phyloP scores from a whole-genome alignment of 1,284 basidiomycete genomes.

The Apiotrichum domesticum region DNA sequence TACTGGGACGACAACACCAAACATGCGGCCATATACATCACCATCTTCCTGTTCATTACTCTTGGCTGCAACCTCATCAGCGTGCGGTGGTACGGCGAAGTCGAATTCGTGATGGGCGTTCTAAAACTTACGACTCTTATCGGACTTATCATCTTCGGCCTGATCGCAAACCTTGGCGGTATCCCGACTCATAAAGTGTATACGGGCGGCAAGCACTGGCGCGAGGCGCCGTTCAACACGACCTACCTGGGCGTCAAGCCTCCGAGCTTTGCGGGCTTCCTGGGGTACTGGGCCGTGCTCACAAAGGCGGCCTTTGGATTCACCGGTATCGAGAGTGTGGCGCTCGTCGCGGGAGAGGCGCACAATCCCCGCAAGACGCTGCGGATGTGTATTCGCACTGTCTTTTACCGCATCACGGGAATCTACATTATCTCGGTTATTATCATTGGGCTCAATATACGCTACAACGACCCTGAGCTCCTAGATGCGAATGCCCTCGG shows the following conservation, averaged over 20 bases:
- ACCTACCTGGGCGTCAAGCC: slow-evolving; percentile 14
- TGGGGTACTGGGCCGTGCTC: slow-evolving; percentile 59
- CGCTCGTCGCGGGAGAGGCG: slow-evolving; percentile 47
- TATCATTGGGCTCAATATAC: slow-evolving; percentile 33
- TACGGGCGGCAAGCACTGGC: slow-evolving; percentile 22
- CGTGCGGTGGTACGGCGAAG: slow-evolving; percentile 34
- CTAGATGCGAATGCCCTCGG: slow-evolving; percentile 50
- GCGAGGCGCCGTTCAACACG: slow-evolving; percentile 21
- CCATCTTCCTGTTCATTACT: slow-evolving; percentile 12
- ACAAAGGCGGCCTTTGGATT: slow-evolving; percentile 28
- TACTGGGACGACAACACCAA: slow-evolving; percentile 60
- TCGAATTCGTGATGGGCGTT: slow-evolving; percentile 27
- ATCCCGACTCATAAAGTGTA: slow-evolving; percentile 53
- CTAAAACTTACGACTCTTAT: slow-evolving; percentile 9
- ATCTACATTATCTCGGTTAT: slow-evolving; percentile 51
- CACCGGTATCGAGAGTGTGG: slow-evolving; percentile 44
- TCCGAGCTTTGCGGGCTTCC: slow-evolving; percentile 44
- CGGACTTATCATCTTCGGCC: slow-evolving; percentile 54
- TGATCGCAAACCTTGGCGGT: slow-evolving; percentile 66
- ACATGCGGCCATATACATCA: slow-evolving; percentile 18
- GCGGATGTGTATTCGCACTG: slow-evolving; percentile 53
- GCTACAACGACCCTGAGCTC: slow-evolving; percentile 36
- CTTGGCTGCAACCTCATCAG: slow-evolving; percentile 7
- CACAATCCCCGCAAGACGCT: slow-evolving; percentile 63
- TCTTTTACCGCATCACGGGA: slow-evolving; percentile 61